Evolutionary conservation across 2,329 filamentous ascomycete species (phyloP).

Genomic region (Clonostachys byssicola): DNA sequence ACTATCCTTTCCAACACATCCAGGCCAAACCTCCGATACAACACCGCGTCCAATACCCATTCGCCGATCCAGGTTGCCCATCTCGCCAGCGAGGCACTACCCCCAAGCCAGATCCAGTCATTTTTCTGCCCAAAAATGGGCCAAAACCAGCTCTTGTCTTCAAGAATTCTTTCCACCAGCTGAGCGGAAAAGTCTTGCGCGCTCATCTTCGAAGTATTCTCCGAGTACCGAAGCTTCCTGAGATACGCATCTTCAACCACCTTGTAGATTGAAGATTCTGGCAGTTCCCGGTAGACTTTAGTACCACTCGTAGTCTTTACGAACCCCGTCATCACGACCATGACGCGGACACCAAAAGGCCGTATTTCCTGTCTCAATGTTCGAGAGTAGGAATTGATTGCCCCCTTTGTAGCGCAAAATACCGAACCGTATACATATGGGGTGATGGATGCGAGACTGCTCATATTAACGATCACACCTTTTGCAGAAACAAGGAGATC

Average conservation of each 20-base stretch:
- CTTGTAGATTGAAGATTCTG: constrained; percentile 39
- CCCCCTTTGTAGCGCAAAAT: constrained; percentile 53
- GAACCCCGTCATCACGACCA: constrained; percentile 51
- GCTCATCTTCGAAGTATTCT: too few species aligned
- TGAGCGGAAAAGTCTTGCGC: too few species aligned
- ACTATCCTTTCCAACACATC: too few species aligned
- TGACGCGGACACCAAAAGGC: constrained; percentile 51
- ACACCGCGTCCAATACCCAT: too few species aligned
- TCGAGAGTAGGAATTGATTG: constrained; percentile 47
- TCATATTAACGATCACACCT: constrained; percentile 52
- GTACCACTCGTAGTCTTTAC: constrained; percentile 45
- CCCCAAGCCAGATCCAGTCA: too few species aligned
- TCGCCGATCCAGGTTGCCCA: too few species aligned
- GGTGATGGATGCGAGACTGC: constrained; percentile 42
- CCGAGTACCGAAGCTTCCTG: too few species aligned
- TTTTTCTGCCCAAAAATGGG: too few species aligned
- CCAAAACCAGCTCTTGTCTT: too few species aligned
- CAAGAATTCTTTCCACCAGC: too few species aligned
- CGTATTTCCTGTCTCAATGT: constrained; percentile 47
- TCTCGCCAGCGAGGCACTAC: too few species aligned
- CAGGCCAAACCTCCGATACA: too few species aligned
- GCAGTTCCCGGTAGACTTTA: constrained; percentile 33
- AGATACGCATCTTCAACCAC: constrained; percentile 25
- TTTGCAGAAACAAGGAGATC: constrained; percentile 42
- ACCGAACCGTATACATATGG: constrained; percentile 49